Conservation (phyloP, 495 filamentous ascomycete species). For the Entonaema liquescens region DNA sequence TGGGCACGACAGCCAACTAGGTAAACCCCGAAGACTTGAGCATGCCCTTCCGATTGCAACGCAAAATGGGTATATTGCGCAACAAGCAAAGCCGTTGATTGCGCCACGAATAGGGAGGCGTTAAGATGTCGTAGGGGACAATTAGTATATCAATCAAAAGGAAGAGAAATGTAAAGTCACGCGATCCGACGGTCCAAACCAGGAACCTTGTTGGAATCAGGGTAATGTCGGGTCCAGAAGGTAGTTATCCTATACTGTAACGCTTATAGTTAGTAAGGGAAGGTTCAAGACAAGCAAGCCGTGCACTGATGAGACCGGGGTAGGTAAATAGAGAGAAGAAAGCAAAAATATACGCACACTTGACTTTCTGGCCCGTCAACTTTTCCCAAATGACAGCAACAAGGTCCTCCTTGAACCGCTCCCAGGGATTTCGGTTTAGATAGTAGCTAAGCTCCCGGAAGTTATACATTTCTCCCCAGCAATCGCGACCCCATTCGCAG, state of each 20-base stretch:
- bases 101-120: constrained; percentile 10
- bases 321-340: constrained; percentile 1
- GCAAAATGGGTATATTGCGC: constrained; percentile 42
- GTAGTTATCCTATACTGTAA: constrained; percentile 39
- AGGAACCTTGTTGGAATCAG: constrained; percentile 13
- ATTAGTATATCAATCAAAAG: constrained; percentile 24
- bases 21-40: constrained; percentile 16
- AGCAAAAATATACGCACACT: constrained; percentile 46
- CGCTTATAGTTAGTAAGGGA: constrained; percentile 19
- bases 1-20: constrained; percentile 11
- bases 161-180: constrained; percentile 11
- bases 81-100: constrained; percentile 19
- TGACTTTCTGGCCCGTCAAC: constrained; percentile 64
- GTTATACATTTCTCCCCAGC: constrained; percentile 96
- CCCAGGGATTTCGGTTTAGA: constrained; percentile 83
- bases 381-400: constrained; percentile 62
- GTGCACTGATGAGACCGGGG: neutral
- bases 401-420: constrained; percentile 70
- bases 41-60: constrained; percentile 29
- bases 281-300: neutral
- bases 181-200: constrained; percentile 11
- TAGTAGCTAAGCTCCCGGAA: constrained; percentile 88
- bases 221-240: constrained; percentile 11
- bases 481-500: constrained; percentile 95
- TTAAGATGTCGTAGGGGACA: constrained; percentile 9